These are phyloP conservation scores for Dentipellis sp. DNA, from an alignment of 768 basidiomycete species.

Conservation along the genomic window DNA sequence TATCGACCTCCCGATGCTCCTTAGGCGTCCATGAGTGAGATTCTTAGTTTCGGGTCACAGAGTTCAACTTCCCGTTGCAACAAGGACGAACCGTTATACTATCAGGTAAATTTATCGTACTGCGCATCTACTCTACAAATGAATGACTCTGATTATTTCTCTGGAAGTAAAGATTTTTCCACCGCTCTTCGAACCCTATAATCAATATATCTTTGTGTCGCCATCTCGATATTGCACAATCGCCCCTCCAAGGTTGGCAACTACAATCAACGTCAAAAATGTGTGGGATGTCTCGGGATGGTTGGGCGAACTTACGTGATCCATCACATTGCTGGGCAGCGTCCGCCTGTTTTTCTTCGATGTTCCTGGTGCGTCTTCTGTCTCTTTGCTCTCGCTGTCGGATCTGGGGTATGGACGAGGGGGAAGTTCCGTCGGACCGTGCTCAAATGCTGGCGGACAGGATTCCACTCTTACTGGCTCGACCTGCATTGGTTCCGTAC, in stretches of 20 bases:
- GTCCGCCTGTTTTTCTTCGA: not conserved
- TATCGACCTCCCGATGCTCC: too few relatives aligned
- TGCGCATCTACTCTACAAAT: too few relatives aligned
- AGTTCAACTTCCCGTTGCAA: too few relatives aligned
- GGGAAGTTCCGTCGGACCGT: conserved; percentile 10
- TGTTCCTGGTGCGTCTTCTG: not conserved
- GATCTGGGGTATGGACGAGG: conserved; percentile 8
- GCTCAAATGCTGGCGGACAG: conserved; percentile 10
- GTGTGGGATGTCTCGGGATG: not conserved
- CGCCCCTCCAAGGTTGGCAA: conserved; percentile 10
- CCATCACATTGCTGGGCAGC: not conserved
- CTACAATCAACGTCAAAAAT: not conserved
- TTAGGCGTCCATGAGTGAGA: too few relatives aligned
- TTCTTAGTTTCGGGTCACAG: too few relatives aligned
- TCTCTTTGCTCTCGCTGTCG: not conserved
- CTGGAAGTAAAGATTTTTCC: conserved; percentile 9
- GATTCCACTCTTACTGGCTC: not conserved
- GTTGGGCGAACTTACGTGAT: not conserved
- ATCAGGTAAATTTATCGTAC: too few relatives aligned
- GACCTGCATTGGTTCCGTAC: conserved; percentile 2
- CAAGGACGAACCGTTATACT: too few relatives aligned
- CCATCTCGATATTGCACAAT: conserved; percentile 9
- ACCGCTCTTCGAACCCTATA: conserved; percentile 11
- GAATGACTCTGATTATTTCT: too few relatives aligned
- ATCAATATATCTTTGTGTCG: conserved; percentile 7